Evolutionary conservation across 192 early-diverging fungal species (phyloP).

Genomic region (Entrophospora sp.): DNA sequence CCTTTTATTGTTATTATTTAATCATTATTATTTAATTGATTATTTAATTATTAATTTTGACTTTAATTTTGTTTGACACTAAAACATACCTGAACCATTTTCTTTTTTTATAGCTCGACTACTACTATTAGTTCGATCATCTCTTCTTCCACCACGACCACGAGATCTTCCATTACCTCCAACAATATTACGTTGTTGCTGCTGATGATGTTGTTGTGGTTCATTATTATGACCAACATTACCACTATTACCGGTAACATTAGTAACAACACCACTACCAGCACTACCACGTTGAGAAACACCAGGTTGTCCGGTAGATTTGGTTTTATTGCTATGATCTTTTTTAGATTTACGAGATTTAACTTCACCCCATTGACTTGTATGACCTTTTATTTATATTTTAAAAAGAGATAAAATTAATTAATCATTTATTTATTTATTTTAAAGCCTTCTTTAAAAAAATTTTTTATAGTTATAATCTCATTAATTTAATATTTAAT

Average conservation of each 20-base stretch:
- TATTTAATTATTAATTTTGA: too few relatives aligned
- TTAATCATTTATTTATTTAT: not conserved
- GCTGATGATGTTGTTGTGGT: not conserved
- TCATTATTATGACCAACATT: constrained; percentile 46
- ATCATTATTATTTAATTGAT: too few relatives aligned
- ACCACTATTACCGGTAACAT: too few relatives aligned
- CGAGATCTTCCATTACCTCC: not conserved
- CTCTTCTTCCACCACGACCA: not conserved
- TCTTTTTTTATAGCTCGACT: too few relatives aligned
- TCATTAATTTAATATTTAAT: not conserved
- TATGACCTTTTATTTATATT: constrained; percentile 50
- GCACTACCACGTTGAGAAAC: constrained; percentile 42
- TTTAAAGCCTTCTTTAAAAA: not conserved
- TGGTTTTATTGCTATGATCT: constrained; percentile 44
- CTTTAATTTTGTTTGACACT: too few relatives aligned
- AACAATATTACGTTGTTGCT: not conserved
- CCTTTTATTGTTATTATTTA: too few relatives aligned
- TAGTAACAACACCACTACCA: constrained; percentile 43
- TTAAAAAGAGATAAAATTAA: constrained; percentile 19
- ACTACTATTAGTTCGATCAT: too few relatives aligned
- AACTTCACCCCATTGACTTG: constrained; percentile 79
- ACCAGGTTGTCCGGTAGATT: constrained; percentile 37
- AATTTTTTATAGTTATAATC: not conserved
- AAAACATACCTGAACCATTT: constrained; percentile 18
- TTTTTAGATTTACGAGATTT: constrained; percentile 60